These are phyloP conservation scores for Eruca vesicaria DNA, from an alignment of 441 rosid species.

Conservation along the genomic window DNA sequence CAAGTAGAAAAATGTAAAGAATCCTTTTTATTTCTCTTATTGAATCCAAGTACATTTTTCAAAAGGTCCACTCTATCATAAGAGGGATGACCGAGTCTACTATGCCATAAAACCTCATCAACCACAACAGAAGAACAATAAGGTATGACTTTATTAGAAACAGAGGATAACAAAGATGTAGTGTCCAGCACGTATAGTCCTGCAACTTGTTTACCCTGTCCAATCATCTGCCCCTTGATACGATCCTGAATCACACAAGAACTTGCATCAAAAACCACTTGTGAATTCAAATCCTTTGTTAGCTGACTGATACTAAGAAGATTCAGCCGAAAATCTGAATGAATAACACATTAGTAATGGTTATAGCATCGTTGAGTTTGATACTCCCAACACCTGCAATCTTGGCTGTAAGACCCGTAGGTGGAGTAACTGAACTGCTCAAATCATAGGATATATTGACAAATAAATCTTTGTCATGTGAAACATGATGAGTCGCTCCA, in stretches of 20 bases:
- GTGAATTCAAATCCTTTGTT: background rate
- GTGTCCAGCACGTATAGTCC: background rate
- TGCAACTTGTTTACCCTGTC: too few relatives aligned
- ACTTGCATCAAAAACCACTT: background rate
- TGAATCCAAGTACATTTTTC: background rate
- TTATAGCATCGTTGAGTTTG: background rate
- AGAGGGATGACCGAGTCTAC: background rate
- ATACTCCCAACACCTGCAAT: background rate
- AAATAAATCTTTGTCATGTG: background rate
- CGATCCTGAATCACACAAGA: background rate
- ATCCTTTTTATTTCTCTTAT: background rate
- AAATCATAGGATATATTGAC: rapidly evolving
- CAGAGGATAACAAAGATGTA: background rate
- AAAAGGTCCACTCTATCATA: background rate
- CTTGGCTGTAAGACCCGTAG: background rate
- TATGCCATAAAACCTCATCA: background rate
- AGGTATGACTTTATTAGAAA: background rate
- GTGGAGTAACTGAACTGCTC: background rate
- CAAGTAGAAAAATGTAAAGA: background rate
- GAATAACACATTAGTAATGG: background rate
- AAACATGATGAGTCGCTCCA: background rate
- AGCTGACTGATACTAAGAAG: too few relatives aligned
- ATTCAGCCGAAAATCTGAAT: background rate
- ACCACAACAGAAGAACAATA: background rate
- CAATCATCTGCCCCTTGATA: background rate